Evolutionary conservation across 2,329 filamentous ascomycete species (phyloP).

Genomic region (Apiospora saccharicola): DNA sequence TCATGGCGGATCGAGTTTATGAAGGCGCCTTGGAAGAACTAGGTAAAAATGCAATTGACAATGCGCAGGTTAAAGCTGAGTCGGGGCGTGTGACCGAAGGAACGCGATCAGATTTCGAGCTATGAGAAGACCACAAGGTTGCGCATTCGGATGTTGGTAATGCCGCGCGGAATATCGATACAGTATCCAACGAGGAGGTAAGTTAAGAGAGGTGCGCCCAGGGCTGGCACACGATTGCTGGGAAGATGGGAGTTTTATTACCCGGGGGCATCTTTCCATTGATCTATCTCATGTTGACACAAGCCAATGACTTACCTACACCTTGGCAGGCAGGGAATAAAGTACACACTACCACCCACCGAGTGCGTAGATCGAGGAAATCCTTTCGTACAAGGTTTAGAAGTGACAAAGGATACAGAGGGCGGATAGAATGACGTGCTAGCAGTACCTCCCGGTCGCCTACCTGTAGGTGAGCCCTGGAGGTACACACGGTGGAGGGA

Average conservation of each 20-base stretch:
- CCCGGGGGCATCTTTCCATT: not conserved
- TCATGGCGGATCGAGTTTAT: conserved; percentile 29
- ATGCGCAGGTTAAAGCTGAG: not conserved
- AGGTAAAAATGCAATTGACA: not conserved
- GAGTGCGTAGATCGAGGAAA: not conserved
- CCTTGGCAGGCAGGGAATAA: conserved; percentile 15
- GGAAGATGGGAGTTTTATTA: not conserved
- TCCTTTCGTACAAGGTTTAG: conserved; percentile 10
- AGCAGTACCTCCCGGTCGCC: not conserved
- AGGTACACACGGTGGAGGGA: not conserved
- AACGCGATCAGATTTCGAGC: not conserved
- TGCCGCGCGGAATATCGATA: not conserved
- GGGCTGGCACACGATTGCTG: not conserved
- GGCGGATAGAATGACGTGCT: conserved; percentile 3
- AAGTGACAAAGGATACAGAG: not conserved
- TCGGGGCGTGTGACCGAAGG: not conserved
- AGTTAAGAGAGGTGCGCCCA: conserved; percentile 15
- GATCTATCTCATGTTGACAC: not conserved
- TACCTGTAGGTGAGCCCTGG: too few species aligned
- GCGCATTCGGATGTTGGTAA: not conserved
- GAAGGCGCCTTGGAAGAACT: not conserved
- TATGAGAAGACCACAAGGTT: not conserved
- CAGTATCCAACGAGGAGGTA: not conserved
- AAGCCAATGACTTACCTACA: not conserved
- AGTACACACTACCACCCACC: conserved; percentile 2